Evolutionary conservation across 2,329 filamentous ascomycete genomes (phyloP).

Genomic region (Malbranchea cinnamomea): DNA sequence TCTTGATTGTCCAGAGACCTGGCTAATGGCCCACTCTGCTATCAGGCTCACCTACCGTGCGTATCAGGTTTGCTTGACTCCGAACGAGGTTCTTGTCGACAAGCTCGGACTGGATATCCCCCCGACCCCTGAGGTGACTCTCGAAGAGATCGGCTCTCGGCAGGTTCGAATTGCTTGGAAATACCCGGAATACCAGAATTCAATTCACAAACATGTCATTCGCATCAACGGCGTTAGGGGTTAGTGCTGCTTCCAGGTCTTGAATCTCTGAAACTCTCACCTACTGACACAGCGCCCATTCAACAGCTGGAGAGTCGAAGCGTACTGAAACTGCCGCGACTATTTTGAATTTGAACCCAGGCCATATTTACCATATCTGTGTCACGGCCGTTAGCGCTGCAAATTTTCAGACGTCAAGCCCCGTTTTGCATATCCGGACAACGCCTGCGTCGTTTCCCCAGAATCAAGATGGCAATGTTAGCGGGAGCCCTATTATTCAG

Average conservation of each 20-base stretch:
- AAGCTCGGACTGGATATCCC: conserved; percentile 92
- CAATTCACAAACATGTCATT: conserved; percentile 75
- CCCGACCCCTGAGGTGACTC: conserved; percentile 71
- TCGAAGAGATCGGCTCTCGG: conserved; percentile 76
- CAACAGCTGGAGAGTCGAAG: conserved; percentile 71
- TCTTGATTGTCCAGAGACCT: conserved; percentile 4
- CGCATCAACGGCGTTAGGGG: conserved; percentile 88
- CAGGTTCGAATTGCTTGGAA: conserved; percentile 88
- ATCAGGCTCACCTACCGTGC: conserved; percentile 69
- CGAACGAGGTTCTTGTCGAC: conserved; percentile 76
- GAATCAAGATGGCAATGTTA: conserved; percentile 20
- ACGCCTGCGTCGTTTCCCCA: conserved; percentile 33
- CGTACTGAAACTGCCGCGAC: conserved; percentile 76
- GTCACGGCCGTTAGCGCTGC: conserved; percentile 83
- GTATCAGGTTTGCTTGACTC: conserved; percentile 77
- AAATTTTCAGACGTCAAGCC: conserved; percentile 83
- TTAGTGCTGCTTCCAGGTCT: conserved; percentile 27
- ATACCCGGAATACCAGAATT: conserved; percentile 47
- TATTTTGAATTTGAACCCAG: conserved; percentile 72
- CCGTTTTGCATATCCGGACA: conserved; percentile 71
- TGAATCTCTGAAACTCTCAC: conserved; percentile 3
- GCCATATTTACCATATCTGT: conserved; percentile 83
- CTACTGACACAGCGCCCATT: conserved; percentile 8
- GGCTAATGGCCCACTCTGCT: conserved; percentile 1
- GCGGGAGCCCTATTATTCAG: conserved; percentile 30